Base-by-base conservation (phyloP, 1,139 yeast genomes). In the Taphrina populina region DNA sequence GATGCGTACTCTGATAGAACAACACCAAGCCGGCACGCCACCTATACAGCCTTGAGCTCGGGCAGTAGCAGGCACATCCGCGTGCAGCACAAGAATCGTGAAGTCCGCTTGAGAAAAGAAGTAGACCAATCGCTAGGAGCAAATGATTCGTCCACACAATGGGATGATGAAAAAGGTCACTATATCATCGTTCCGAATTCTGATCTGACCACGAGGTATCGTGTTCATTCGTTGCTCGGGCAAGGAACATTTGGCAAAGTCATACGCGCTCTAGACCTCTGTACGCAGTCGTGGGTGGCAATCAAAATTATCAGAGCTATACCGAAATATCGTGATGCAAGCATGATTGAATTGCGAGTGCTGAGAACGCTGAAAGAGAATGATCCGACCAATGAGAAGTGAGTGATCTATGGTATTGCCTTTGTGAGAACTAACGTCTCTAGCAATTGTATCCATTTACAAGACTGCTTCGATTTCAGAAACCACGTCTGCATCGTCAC, bases 231-330 rank as follows among this genome's bases (percentile, higher is more conserved):
- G 49, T 64, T 71, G 46, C 73, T 94, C 59, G 99, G 99, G 20
- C 97, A 92, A 66, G 99, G 99, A 5, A 94, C 98, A 0, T 94
- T 92, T 73, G 98, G 98, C 17, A 92, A 90, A 67, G 99, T 94
- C 11, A 84, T 88, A 20, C 67, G 71, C 11, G 76, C 75, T 5
- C 71, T 66, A 55, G 75, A 72, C 60, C 76, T 75, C 59, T 71
- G 75, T 44, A 77, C 77, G 54, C 74, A 80, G 34, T 78, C 80
- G 59, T 77, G 78, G 56, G 95, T 88, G 55, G 99, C 99, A 1
- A 84, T 92, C 61, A 94, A 94, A 69, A 87, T 94, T 62, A 92
- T 94, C 49, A 65, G 77, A 3, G 73, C 77, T 1, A 69, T 74
- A 4, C 76, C 71, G 40, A 74, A 74, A 63, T 74, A 74, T 62